These are phyloP conservation scores for Afroboletus lepidellus DNA, from an alignment of 1,284 basidiomycete species.

Conservation along the genomic window DNA sequence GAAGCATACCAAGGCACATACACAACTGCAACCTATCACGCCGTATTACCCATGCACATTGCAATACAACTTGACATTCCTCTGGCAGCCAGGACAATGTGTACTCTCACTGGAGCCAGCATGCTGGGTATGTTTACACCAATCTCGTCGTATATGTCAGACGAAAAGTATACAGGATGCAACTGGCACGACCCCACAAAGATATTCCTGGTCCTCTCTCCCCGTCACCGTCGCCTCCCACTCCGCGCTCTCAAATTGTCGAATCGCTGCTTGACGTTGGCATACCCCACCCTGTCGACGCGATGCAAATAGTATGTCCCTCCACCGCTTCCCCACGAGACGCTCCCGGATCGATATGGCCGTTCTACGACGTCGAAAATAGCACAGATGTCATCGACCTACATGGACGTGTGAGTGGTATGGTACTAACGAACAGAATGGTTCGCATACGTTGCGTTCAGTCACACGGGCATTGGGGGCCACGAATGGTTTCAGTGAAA, in stretches of 20 bases:
- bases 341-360: conserved; percentile 65
- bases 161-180: not conserved
- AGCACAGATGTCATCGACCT: conserved; percentile 72
- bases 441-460: conserved; percentile 62
- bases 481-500: conserved; percentile 73
- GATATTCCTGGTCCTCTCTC: not conserved
- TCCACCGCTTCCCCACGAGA: conserved; percentile 70
- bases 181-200: too few species aligned
- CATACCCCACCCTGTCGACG: conserved; percentile 69
- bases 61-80: too few species aligned
- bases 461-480: conserved; percentile 65
- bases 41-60: too few species aligned
- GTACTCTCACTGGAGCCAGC: too few species aligned
- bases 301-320: conserved; percentile 72
- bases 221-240: conserved; percentile 22
- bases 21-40: too few species aligned
- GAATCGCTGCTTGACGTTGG: conserved; percentile 51
- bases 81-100: too few species aligned
- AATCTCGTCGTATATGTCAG: not conserved
- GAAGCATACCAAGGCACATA: too few species aligned
- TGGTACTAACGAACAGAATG: not conserved
- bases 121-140: not conserved
- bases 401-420: not conserved
- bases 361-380: conserved; percentile 72
- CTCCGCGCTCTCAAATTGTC: conserved; percentile 43